These are phyloP conservation scores for Ramaria sp. DNA, from an alignment of 768 basidiomycete genomes.

Conservation along the genomic window DNA sequence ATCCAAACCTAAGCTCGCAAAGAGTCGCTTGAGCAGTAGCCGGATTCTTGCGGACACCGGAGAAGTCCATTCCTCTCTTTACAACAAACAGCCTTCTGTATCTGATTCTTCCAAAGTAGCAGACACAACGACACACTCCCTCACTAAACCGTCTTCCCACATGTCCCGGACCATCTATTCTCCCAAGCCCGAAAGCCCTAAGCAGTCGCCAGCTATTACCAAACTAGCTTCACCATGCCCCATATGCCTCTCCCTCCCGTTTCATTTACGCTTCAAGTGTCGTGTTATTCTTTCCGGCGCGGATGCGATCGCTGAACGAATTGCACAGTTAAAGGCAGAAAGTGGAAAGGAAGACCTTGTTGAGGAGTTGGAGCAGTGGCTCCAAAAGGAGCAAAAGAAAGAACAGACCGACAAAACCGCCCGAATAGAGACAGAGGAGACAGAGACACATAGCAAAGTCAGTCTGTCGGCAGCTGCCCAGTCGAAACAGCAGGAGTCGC, in stretches of 20 bases:
- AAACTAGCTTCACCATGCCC: not conserved
- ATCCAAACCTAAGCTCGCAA: not conserved
- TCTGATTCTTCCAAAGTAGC: not conserved
- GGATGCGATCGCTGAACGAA: slow-evolving; percentile 31
- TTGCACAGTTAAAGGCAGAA: slow-evolving; percentile 29
- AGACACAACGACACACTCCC: not conserved
- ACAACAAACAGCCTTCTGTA: not conserved
- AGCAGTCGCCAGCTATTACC: not conserved
- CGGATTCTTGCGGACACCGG: not conserved
- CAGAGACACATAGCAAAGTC: not conserved
- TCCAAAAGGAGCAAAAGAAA: slow-evolving; percentile 10
- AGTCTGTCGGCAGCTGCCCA: not conserved
- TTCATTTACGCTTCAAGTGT: slow-evolving; percentile 40
- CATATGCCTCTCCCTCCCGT: slow-evolving; percentile 32
- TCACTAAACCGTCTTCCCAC: not conserved
- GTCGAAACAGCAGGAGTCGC: not conserved
- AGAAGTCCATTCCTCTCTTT: not conserved
- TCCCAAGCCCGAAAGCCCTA: not conserved
- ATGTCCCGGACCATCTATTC: not conserved
- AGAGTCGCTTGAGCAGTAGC: not conserved
- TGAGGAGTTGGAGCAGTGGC: slow-evolving; percentile 28
- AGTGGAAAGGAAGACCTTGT: slow-evolving; percentile 24
- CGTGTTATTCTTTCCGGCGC: slow-evolving; percentile 35
- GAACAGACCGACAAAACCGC: not conserved
- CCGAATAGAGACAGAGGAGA: not conserved